These are phyloP conservation scores for Suillus cothurnatus DNA, from an alignment of 768 basidiomycete species.

Conservation along the genomic window DNA sequence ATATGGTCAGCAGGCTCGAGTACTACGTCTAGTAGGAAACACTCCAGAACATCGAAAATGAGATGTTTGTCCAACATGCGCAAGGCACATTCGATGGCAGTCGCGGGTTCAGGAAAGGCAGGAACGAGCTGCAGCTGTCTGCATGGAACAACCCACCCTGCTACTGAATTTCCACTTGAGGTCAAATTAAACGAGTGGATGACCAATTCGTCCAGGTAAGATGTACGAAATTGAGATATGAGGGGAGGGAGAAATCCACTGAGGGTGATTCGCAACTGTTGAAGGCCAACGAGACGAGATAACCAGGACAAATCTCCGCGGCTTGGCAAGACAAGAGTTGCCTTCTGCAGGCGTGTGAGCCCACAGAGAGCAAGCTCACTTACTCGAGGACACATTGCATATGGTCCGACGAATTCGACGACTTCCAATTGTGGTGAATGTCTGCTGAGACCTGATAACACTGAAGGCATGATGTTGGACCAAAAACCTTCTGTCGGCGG, in stretches of 20 bases:
- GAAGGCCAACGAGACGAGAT: neutral
- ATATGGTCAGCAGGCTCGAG: neutral
- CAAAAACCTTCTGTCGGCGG: neutral
- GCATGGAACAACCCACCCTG: neutral
- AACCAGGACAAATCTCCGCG: neutral
- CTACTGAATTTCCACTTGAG: neutral
- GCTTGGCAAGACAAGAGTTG: neutral
- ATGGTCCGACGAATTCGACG: neutral
- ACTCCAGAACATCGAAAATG: neutral
- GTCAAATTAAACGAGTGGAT: neutral
- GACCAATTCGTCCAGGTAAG: neutral
- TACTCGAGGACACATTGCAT: neutral
- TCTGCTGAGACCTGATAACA: neutral
- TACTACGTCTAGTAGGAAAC: neutral
- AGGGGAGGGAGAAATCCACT: neutral
- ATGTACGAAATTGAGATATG: neutral
- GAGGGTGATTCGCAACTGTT: neutral
- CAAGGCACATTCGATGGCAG: neutral
- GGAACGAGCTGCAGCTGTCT: neutral
- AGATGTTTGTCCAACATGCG: neutral
- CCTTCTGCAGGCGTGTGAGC: neutral
- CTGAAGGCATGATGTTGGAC: neutral
- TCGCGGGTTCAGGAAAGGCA: neutral
- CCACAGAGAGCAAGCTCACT: neutral
- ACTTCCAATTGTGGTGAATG: neutral